A percentile compares a stretch with the other conserved stretches of the same genome.
These are phyloP conservation scores for Centella asiatica DNA, from an alignment of 129 eudicot genomes.

Conservation along the genomic window DNA sequence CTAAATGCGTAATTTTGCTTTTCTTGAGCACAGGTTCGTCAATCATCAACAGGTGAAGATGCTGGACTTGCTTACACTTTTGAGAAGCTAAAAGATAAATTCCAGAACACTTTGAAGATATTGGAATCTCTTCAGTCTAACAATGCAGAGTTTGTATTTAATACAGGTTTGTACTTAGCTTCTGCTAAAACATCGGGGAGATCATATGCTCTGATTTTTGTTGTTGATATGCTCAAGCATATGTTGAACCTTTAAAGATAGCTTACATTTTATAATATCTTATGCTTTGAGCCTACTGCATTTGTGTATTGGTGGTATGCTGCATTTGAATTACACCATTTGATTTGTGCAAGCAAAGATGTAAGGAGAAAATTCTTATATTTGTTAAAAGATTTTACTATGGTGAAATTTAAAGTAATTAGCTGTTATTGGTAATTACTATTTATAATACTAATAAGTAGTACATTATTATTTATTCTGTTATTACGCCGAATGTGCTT, in stretches of 20 bases:
- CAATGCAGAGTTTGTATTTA: conserved; percentile 68
- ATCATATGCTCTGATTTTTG: neutral
- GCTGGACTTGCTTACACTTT: conserved; percentile 55
- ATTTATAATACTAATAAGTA: too few relatives aligned
- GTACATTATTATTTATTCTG: too few relatives aligned
- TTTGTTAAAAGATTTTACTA: too few relatives aligned
- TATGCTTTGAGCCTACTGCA: neutral
- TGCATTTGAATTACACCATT: too few relatives aligned
- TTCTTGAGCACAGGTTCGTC: conserved; percentile 53
- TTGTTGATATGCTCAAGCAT: neutral
- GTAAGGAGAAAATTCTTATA: too few relatives aligned
- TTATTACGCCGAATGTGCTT: too few relatives aligned
- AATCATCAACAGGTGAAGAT: conserved; percentile 45
- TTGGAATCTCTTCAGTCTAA: conserved; percentile 57
- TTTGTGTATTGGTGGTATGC: neutral
- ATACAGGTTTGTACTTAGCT: conserved; percentile 41
- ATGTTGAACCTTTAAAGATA: neutral
- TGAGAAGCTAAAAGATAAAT: conserved; percentile 47
- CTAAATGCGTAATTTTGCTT: conserved; percentile 7
- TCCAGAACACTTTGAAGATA: conserved; percentile 40
- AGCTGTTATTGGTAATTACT: too few relatives aligned
- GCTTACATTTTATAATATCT: neutral
- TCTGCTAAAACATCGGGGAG: neutral
- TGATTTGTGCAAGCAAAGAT: too few relatives aligned
- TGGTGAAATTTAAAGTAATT: too few relatives aligned